Conservation (phyloP, 345 rosid species). For the Eucalyptus microcorys region DNA sequence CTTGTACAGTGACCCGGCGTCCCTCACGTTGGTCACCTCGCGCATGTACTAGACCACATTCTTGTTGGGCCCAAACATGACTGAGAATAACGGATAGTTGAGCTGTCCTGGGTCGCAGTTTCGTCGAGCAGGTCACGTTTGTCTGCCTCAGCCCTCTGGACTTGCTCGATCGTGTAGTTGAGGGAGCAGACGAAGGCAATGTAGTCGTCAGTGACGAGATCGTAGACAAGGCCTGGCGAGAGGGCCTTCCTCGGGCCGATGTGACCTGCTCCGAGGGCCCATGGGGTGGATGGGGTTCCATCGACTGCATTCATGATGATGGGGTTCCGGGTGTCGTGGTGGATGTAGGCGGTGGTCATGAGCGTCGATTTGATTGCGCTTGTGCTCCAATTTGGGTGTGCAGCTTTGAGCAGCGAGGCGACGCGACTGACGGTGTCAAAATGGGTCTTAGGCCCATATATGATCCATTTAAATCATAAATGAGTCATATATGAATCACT, state of each 20-base stretch:
- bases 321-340: slow-evolving; percentile 52
- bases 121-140: slow-evolving; percentile 36
- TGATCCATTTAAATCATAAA: too few relatives aligned
- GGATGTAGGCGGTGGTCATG: slow-evolving; percentile 51
- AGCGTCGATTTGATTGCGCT: slow-evolving; percentile 80
- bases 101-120: slow-evolving; percentile 61
- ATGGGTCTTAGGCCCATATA: too few relatives aligned
- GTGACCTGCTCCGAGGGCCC: slow-evolving; percentile 70
- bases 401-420: slow-evolving; percentile 70
- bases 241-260: slow-evolving; percentile 68
- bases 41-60: slow-evolving; percentile 61
- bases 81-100: slow-evolving; percentile 85
- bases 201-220: slow-evolving; percentile 49
- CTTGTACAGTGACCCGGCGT: slow-evolving; percentile 37
- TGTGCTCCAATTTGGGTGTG: slow-evolving; percentile 79
- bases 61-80: slow-evolving; percentile 34
- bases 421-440: slow-evolving; percentile 76
- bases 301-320: slow-evolving; percentile 41
- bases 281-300: slow-evolving; percentile 41
- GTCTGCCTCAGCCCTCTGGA: slow-evolving; percentile 44
- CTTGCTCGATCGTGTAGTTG: slow-evolving; percentile 36
- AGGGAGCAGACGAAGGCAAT: slow-evolving; percentile 63
- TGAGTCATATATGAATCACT: too few relatives aligned
- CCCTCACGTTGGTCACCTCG: slow-evolving; percentile 65
- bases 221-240: slow-evolving; percentile 71